Conservation (phyloP, 1,139 yeast species). For the Yamadazyma dushanensis region DNA sequence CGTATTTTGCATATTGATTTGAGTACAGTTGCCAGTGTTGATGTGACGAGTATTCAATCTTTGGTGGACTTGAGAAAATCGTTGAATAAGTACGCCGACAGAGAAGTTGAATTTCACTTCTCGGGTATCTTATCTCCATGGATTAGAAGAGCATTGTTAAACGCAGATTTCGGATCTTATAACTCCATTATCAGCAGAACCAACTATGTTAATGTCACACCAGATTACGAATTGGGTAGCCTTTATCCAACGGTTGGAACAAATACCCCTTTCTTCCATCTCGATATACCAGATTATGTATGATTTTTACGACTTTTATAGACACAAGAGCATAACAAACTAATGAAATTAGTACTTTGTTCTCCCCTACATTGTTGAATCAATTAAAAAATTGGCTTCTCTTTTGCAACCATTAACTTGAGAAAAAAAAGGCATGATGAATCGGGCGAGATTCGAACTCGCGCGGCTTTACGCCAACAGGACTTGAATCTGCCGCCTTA, state of each 20-base stretch:
- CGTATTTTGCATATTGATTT: constrained; percentile 79
- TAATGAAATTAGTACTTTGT: no score
- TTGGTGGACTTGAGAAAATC: constrained; percentile 76
- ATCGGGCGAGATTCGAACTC: constrained; percentile 7
- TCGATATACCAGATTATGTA: constrained; percentile 75
- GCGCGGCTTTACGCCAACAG: constrained; percentile 6
- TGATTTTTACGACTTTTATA: neutral
- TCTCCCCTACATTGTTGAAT: no score
- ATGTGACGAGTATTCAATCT: constrained; percentile 77
- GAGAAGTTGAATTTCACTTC: constrained; percentile 87
- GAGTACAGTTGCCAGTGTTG: constrained; percentile 71
- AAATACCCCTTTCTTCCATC: constrained; percentile 81
- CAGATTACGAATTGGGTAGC: constrained; percentile 36
- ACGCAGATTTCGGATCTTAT: constrained; percentile 77
- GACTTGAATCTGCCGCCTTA: constrained; percentile 6
- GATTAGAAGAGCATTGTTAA: constrained; percentile 75
- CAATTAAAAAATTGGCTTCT: no score
- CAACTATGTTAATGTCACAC: constrained; percentile 43
- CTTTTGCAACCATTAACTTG: no score
- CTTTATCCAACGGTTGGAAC: constrained; percentile 66
- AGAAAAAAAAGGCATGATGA: constrained; percentile 1
- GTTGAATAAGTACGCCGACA: constrained; percentile 71
- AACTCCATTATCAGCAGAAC: constrained; percentile 41
- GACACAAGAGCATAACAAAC: neutral
- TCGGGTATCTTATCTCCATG: constrained; percentile 84